Evolutionary conservation across 148 eudicot genomes (phyloP).

Genomic region (Rhododendron molle): DNA sequence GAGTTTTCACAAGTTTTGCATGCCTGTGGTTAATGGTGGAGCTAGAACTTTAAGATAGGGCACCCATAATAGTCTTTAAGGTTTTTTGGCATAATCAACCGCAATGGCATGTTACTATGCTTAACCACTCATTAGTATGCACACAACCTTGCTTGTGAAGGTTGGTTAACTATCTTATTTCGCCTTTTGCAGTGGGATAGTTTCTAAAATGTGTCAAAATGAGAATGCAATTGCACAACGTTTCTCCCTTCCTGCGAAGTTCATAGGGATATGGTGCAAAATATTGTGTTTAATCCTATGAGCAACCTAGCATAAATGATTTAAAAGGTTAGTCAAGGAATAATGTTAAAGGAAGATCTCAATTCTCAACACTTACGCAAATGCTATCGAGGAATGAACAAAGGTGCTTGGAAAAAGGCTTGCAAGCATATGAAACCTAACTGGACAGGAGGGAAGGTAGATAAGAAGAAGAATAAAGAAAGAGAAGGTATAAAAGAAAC

Average conservation of each 20-base stretch:
- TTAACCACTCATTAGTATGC: background rate
- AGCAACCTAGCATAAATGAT: background rate
- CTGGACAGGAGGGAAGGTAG: background rate
- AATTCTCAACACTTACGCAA: background rate
- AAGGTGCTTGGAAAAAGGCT: background rate
- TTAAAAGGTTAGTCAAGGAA: background rate
- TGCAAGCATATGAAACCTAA: constrained; percentile 2
- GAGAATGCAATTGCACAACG: background rate
- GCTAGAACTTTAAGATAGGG: background rate
- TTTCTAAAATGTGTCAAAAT: background rate
- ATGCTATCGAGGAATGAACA: background rate
- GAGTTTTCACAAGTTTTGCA: background rate
- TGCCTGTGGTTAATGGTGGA: background rate
- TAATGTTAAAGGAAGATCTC: background rate
- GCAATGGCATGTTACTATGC: background rate
- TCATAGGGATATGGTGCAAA: background rate
- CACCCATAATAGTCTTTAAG: background rate
- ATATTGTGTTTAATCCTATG: background rate
- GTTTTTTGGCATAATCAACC: background rate
- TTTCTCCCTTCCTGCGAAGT: background rate
- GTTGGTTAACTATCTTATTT: background rate
- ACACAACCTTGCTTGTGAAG: background rate
- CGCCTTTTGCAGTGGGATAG: background rate
- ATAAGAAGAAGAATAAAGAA: background rate
- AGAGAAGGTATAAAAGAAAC: background rate